Evolutionary conservation across 2,329 filamentous ascomycete genomes (phyloP), one percentile per base, ranked within the genome.

Genomic region (Penicillium concentricum): DNA sequence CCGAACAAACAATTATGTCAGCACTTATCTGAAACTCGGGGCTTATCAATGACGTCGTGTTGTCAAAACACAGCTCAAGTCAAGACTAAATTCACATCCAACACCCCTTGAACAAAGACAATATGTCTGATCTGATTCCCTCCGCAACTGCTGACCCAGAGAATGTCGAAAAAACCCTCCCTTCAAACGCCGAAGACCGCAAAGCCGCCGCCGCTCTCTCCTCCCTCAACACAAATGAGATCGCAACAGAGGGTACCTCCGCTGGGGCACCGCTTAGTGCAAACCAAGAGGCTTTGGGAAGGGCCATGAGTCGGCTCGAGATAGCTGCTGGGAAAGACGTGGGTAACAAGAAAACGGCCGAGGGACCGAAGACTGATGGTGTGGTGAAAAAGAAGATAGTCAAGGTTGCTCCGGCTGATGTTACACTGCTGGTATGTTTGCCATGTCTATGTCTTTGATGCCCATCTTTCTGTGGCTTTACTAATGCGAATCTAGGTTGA

Each of bases 151-250:
- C 71, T 32, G 74, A 72, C 44, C 68, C 68, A 34, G 69, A 74
- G 28, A 63, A 72, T 20, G 59, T 61, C 32, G 68, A 74, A 32
- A 69, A 72, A 37, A 51, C 65, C 8, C 67, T 73, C 43, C 76
- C 78, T 41, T 69, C 72, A 35, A 78, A 76, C 59, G 77, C 78
- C 30, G 79, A 81, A 71, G 79, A 80, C 66, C 79, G 79, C 64
- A 80, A 79, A 68, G 78, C 79, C 12, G 79, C 78, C 18, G 79
- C 77, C 15, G 79, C 79, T 9, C 77, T 81, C 48, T 78, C 76
- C 57, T 72, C 78, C 35, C 74, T 81, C 37, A 74, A 79, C 59
- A 69, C 72, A 13, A 77, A 73, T 52, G 74, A 72, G 46, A 73
- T 76, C 50, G 70, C 66, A 7, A 68, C 74, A 10, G 72, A 74